phyloP scores from a whole-genome alignment of 2,329 filamentous ascomycete species.

The Hypoxylon sp. region DNA sequence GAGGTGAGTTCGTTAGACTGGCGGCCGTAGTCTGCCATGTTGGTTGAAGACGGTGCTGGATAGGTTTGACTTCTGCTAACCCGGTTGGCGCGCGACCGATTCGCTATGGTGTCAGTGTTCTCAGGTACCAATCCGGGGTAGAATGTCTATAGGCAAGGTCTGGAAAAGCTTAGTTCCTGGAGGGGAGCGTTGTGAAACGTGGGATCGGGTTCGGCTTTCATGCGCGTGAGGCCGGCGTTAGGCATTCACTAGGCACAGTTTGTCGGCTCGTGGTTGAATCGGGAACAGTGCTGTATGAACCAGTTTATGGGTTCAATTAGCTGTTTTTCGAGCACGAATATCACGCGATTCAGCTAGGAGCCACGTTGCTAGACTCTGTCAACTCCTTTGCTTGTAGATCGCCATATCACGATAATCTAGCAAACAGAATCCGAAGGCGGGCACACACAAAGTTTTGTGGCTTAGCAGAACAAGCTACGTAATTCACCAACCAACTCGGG shows the following conservation, averaged over 20 bases:
- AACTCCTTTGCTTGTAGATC: constrained; percentile 2
- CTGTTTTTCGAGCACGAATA: constrained; percentile 10
- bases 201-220: constrained; percentile 38
- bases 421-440: constrained; percentile 19
- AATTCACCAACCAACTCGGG: constrained; percentile 22
- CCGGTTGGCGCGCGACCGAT: constrained; percentile 25
- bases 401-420: constrained; percentile 22
- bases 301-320: constrained; percentile 2
- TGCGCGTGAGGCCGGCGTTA: constrained; percentile 22
- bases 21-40: constrained; percentile 51
- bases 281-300: constrained; percentile 9
- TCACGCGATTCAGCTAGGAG: constrained; percentile 13
- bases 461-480: constrained; percentile 41
- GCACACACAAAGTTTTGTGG: constrained; percentile 32
- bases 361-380: constrained; percentile 4
- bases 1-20: constrained; percentile 47
- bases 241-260: constrained; percentile 17
- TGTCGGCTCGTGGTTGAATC: constrained; percentile 10
- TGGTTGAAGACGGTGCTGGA: constrained; percentile 20
- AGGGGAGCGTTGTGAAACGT: constrained; percentile 41
- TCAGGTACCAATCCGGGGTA: constrained; percentile 34
- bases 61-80: constrained; percentile 14
- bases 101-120: constrained; percentile 16
- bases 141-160: constrained; percentile 25
- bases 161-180: constrained; percentile 30